phyloP scores from a whole-genome alignment of 345 rosid genomes.

The Acer campestre region DNA sequence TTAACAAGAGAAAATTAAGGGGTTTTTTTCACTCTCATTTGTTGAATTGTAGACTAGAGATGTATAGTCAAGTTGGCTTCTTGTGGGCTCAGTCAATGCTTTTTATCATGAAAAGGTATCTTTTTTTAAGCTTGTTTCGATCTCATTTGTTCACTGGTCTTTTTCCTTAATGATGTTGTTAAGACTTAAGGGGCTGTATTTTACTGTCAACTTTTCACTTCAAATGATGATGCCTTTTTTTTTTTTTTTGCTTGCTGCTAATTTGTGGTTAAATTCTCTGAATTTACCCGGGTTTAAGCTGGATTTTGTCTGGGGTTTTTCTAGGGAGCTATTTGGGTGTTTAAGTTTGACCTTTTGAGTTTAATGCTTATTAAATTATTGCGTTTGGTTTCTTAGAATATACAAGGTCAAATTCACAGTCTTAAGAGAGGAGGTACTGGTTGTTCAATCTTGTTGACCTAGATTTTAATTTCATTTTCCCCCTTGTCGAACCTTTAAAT shows the following conservation, averaged over 20 bases:
- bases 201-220: slow-evolving; percentile 30
- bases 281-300: slow-evolving; percentile 27
- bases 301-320: slow-evolving; percentile 7
- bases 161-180: slow-evolving; percentile 22
- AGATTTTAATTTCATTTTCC: neutral
- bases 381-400: neutral
- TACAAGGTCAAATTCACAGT: neutral
- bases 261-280: slow-evolving; percentile 21
- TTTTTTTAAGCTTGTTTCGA: slow-evolving; percentile 31
- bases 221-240: slow-evolving; percentile 20
- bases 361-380: slow-evolving; percentile 14
- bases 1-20: slow-evolving; percentile 18
- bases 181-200: slow-evolving; percentile 22
- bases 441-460: neutral
- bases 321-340: neutral
- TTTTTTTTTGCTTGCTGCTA: neutral
- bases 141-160: slow-evolving; percentile 21
- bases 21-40: neutral
- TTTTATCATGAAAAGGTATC: slow-evolving; percentile 49
- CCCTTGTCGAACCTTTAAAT: neutral
- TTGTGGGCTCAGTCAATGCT: slow-evolving; percentile 63
- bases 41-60: slow-evolving; percentile 22
- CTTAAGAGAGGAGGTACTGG: no score
- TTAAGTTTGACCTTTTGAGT: neutral
- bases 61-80: slow-evolving; percentile 40